Evolutionary conservation across 176 grass and related monocot genomes (phyloP).

Genomic region (Bolboschoenus planiculmis): DNA sequence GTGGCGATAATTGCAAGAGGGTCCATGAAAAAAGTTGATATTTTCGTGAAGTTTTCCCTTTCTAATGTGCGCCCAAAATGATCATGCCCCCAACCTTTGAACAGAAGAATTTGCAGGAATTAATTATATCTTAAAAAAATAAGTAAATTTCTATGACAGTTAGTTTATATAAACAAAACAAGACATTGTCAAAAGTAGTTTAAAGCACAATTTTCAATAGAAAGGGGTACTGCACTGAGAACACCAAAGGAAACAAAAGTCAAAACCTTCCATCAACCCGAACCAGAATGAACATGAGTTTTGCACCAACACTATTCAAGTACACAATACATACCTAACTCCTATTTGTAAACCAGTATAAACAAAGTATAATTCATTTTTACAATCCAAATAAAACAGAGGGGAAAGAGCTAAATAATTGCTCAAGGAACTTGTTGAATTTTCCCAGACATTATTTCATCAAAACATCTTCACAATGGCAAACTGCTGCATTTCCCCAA

Average conservation of each 20-base stretch:
- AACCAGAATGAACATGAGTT: neutral
- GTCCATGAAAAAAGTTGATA: slow-evolving; percentile 40
- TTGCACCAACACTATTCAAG: neutral
- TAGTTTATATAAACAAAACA: neutral
- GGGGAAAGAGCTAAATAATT: neutral
- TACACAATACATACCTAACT: neutral
- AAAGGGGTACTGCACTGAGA: neutral
- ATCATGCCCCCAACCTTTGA: neutral
- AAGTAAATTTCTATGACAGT: neutral
- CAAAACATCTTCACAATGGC: neutral
- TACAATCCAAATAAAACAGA: neutral
- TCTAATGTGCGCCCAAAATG: neutral
- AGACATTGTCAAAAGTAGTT: neutral
- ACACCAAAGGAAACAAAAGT: neutral
- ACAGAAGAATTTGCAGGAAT: neutral
- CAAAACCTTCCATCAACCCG: neutral
- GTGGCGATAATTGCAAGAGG: slow-evolving; percentile 43
- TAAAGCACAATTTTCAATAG: neutral
- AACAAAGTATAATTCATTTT: neutral
- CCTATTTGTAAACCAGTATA: neutral
- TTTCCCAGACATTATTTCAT: neutral
- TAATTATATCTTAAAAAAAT: neutral
- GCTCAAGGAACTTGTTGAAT: neutral
- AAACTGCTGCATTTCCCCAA: neutral
- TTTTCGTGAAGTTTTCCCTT: neutral